phyloP scores from a whole-genome alignment of 2,329 filamentous ascomycete species.

The Ploettnerulaceae sp. region DNA sequence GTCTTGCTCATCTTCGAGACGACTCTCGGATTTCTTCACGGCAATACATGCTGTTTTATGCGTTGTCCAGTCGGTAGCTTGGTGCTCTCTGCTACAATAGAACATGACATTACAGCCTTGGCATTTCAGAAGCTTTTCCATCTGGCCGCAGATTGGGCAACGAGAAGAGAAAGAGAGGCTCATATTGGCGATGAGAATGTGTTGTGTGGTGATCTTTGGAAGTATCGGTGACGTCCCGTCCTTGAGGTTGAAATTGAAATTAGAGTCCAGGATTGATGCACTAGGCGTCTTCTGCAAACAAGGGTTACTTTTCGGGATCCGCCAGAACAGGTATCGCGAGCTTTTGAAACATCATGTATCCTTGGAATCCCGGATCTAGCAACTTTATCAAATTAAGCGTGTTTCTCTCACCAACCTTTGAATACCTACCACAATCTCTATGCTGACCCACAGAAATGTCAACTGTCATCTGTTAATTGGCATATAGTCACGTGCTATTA shows the following conservation, averaged over 20 bases:
- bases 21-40: slow-evolving; percentile 33
- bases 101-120: slow-evolving; percentile 39
- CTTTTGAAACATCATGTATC: too few species aligned
- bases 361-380: too few species aligned
- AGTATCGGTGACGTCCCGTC: background rate
- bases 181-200: background rate
- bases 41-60: slow-evolving; percentile 41
- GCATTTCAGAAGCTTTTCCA: slow-evolving; percentile 37
- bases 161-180: slow-evolving; percentile 1
- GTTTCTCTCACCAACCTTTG: too few species aligned
- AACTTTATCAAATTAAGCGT: too few species aligned
- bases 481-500: too few species aligned
- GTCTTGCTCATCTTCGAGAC: slow-evolving; percentile 36
- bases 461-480: too few species aligned
- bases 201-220: background rate
- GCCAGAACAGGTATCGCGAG: background rate
- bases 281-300: background rate
- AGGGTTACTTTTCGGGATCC: background rate
- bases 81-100: slow-evolving; percentile 45
- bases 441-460: too few species aligned
- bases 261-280: background rate
- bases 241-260: background rate
- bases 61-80: slow-evolving; percentile 34
- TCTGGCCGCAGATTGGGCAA: slow-evolving; percentile 26
- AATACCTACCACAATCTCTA: too few species aligned